Conservation (phyloP, 768 basidiomycete species). For the Lactifluus hygrophoroides region DNA sequence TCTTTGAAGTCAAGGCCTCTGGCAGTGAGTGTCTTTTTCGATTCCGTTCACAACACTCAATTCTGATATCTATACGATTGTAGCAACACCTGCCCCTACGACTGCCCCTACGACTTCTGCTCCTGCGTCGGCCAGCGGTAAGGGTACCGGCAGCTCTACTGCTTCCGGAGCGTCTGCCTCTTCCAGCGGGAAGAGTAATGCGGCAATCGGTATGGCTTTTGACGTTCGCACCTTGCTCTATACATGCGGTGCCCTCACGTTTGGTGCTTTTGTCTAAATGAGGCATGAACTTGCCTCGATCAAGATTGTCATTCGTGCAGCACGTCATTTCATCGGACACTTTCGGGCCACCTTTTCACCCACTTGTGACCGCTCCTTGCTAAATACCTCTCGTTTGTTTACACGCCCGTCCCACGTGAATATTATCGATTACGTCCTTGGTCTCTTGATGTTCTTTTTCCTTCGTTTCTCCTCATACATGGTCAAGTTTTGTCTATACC, state of each 20-base stretch:
- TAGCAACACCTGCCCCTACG: conserved; percentile 13
- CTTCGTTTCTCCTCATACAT: not conserved
- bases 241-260: not conserved
- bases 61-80: not conserved
- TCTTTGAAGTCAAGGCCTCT: conserved; percentile 30
- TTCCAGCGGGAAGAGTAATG: not conserved
- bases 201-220: not conserved
- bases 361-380: not conserved
- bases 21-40: conserved; percentile 30
- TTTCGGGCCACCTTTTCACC: not conserved
- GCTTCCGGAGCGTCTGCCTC: not conserved
- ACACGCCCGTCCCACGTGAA: not conserved
- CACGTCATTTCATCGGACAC: not conserved
- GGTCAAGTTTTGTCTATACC: not conserved
- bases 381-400: not conserved
- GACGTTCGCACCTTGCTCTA: conserved; percentile 1
- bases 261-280: conserved; percentile 7
- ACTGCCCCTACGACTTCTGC: not conserved
- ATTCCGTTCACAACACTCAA: not conserved
- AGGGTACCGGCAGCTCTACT: not conserved
- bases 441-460: not conserved
- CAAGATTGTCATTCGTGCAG: not conserved
- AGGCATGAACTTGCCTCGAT: not conserved
- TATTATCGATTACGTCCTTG: conserved; percentile 7
- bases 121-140: not conserved